Percentiles rank a stretch among this genome's conserved stretches.
phyloP scores from a whole-genome alignment of 2,329 filamentous ascomycete genomes.

The Calycina marina region DNA sequence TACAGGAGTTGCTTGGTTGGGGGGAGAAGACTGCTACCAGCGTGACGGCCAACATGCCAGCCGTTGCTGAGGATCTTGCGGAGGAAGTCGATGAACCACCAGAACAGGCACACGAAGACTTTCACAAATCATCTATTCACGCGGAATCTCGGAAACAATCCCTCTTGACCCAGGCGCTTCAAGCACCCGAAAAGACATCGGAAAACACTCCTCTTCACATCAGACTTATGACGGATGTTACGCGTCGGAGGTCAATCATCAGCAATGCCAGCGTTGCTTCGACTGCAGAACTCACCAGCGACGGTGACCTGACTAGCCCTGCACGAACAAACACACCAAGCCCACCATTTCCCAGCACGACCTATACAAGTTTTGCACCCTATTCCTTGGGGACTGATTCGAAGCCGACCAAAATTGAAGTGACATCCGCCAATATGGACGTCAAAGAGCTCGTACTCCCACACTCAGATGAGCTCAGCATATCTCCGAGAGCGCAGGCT shows the following conservation, averaged over 20 bases:
- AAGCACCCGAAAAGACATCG: conserved; percentile 44
- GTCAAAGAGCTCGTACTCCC: conserved; percentile 5
- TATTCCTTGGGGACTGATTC: conserved; percentile 16
- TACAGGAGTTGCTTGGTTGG: conserved; percentile 30
- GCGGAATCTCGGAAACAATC: conserved; percentile 55
- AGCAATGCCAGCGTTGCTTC: conserved; percentile 72
- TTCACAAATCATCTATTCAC: conserved; percentile 26
- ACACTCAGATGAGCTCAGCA: conserved; percentile 8
- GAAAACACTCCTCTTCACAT: conserved; percentile 24
- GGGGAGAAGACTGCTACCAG: conserved; percentile 25
- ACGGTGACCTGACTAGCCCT: conserved; percentile 80
- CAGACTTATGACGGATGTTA: conserved; percentile 25
- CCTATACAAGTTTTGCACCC: conserved; percentile 26
- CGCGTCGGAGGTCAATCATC: conserved; percentile 40
- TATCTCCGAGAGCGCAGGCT: conserved; percentile 32
- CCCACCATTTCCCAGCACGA: conserved; percentile 56
- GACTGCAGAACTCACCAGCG: conserved; percentile 86
- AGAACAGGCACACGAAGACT: conserved; percentile 12
- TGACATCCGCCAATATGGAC: conserved; percentile 3
- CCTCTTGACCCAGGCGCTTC: conserved; percentile 73
- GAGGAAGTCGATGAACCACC: conserved; percentile 83
- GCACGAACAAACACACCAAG: conserved; percentile 80
- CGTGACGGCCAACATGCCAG: conserved; percentile 14
- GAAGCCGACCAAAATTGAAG: conserved; percentile 5
- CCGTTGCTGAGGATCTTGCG: conserved; percentile 42